Percentiles rank a stretch among this genome's conserved stretches.
phyloP scores from a whole-genome alignment of 1,284 basidiomycete genomes.

The Sparassis latifolia region DNA sequence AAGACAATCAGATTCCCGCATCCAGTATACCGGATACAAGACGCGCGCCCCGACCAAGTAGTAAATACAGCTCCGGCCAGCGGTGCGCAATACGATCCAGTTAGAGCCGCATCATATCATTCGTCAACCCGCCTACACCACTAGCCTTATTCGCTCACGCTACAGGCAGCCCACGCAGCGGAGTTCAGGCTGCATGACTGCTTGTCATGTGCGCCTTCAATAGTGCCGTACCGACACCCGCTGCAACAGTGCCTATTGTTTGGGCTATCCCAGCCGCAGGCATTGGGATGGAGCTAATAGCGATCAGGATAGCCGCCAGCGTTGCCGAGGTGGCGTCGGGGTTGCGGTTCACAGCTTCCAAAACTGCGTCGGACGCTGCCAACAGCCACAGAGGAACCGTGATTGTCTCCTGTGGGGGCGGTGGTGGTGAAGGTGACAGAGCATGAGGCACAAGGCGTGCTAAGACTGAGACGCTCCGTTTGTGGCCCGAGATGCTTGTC shows the following conservation, averaged over 20 bases:
- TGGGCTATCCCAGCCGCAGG: conserved; percentile 55
- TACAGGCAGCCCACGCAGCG: too few relatives aligned
- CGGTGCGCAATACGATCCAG: background rate
- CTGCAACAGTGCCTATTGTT: conserved; percentile 60
- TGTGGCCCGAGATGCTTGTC: background rate
- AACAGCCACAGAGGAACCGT: conserved; percentile 66
- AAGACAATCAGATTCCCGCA: too few relatives aligned
- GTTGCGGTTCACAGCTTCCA: conserved; percentile 59
- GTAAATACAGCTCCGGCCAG: too few relatives aligned
- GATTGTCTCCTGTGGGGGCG: conserved; percentile 36
- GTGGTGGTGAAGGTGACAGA: conserved; percentile 25
- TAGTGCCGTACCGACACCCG: conserved; percentile 47
- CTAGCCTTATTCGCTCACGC: too few relatives aligned
- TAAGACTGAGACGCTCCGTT: conserved; percentile 1
- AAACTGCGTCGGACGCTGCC: conserved; percentile 61
- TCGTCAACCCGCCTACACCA: background rate
- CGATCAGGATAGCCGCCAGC: conserved; percentile 64
- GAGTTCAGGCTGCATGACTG: background rate
- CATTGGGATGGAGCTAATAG: conserved; percentile 59
- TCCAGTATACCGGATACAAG: too few relatives aligned
- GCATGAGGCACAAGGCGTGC: conserved; percentile 1
- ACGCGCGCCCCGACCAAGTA: too few relatives aligned
- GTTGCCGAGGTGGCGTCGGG: conserved; percentile 57
- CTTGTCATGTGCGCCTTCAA: conserved; percentile 16
- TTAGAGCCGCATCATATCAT: background rate